A percentile compares a stretch with the other conserved stretches of the same genome.
phyloP scores from a whole-genome alignment of 208 protist genomes.

The Leishmania aethiopica region DNA sequence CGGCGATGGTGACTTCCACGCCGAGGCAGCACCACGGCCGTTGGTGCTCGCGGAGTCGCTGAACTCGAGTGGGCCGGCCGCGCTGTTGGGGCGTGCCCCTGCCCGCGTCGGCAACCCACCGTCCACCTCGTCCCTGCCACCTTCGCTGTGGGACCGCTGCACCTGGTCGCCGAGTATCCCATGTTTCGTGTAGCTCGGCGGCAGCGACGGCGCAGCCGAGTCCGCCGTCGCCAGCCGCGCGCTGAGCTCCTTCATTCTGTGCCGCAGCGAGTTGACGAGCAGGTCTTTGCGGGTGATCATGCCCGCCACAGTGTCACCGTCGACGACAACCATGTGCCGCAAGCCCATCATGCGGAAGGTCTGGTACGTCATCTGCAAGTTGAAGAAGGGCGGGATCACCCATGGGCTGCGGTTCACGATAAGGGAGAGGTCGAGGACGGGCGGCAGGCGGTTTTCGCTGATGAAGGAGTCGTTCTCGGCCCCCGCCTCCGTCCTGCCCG shows the following conservation, averaged over 20 bases:
- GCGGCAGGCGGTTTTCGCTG: slow-evolving; percentile 41
- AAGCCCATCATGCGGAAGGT: slow-evolving; percentile 94
- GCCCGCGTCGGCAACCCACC: not conserved
- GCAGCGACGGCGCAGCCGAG: slow-evolving; percentile 25
- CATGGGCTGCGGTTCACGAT: slow-evolving; percentile 92
- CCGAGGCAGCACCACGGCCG: not conserved
- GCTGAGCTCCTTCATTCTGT: slow-evolving; percentile 52
- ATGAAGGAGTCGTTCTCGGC: slow-evolving; percentile 19
- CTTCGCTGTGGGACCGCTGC: slow-evolving; percentile 1
- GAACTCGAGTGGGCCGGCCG: too few species aligned
- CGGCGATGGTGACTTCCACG: not conserved
- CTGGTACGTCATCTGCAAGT: slow-evolving; percentile 86
- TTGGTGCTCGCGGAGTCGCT: not conserved
- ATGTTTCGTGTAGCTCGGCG: slow-evolving; percentile 23
- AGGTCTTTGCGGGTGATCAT: slow-evolving; percentile 95
- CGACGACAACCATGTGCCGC: slow-evolving; percentile 93
- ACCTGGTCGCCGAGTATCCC: not conserved
- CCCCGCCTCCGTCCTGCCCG: slow-evolving; percentile 5
- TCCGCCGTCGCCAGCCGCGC: slow-evolving; percentile 25
- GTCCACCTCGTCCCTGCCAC: not conserved
- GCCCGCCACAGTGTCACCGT: slow-evolving; percentile 80
- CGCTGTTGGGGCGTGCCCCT: too few species aligned
- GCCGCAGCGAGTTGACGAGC: slow-evolving; percentile 65
- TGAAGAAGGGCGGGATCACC: slow-evolving; percentile 87
- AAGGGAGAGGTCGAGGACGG: slow-evolving; percentile 68